Evolutionary conservation across 202 grass and related monocot species (phyloP).

Genomic region (Carex sylvatica): DNA sequence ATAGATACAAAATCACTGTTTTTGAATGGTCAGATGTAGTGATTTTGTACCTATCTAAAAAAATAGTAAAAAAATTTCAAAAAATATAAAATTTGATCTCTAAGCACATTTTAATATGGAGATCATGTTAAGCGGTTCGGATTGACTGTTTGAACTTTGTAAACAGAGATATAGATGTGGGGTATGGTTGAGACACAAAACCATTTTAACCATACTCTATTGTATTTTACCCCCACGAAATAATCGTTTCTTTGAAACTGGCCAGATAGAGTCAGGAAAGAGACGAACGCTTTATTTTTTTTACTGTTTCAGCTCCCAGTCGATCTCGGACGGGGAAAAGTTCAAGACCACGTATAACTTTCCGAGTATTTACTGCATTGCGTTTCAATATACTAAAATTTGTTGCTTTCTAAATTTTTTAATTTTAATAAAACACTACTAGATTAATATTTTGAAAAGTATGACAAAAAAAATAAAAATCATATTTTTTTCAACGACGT

Average conservation of each 20-base stretch:
- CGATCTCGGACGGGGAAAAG: not conserved
- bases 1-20: too few relatives aligned
- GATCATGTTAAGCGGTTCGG: too few relatives aligned
- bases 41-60: too few relatives aligned
- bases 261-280: not conserved
- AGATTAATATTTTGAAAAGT: not conserved
- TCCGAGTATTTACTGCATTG: not conserved
- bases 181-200: too few relatives aligned
- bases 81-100: too few relatives aligned
- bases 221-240: constrained; percentile 6
- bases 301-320: not conserved
- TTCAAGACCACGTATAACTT: not conserved
- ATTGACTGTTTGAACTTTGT: too few relatives aligned
- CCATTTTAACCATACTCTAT: too few relatives aligned
- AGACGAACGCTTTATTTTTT: not conserved
- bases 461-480: not conserved
- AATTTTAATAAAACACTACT: not conserved
- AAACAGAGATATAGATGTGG: too few relatives aligned
- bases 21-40: too few relatives aligned
- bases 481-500: not conserved
- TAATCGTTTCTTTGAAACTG: not conserved
- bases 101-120: too few relatives aligned
- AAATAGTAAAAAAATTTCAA: too few relatives aligned
- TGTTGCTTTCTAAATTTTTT: not conserved
- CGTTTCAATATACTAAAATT: not conserved